These are phyloP conservation scores for Irpex sp. DNA, from an alignment of 1,284 basidiomycete genomes.

Conservation along the genomic window DNA sequence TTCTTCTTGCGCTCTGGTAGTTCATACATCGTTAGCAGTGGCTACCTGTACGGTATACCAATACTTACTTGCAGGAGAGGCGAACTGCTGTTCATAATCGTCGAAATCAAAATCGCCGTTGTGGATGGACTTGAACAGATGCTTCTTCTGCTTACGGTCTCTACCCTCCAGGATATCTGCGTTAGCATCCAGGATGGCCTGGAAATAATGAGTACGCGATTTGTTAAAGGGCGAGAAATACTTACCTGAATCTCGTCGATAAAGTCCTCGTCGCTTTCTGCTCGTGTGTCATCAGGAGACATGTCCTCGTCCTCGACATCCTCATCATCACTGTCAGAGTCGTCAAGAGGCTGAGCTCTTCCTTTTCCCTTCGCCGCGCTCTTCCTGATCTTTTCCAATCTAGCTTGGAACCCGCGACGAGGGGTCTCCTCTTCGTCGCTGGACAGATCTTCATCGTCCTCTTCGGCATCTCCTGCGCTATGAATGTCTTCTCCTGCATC, in stretches of 20 bases:
- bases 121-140: slow-evolving; percentile 58
- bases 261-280: slow-evolving; percentile 61
- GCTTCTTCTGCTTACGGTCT: slow-evolving; percentile 49
- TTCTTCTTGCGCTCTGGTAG: slow-evolving; percentile 51
- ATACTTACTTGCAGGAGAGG: slow-evolving; percentile 23
- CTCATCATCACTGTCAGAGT: slow-evolving; percentile 12
- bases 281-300: slow-evolving; percentile 38
- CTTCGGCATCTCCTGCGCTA: slow-evolving; percentile 15
- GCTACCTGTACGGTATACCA: neutral
- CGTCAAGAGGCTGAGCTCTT: slow-evolving; percentile 43
- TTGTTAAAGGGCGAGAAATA: neutral
- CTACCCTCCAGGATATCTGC: slow-evolving; percentile 29
- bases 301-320: slow-evolving; percentile 23
- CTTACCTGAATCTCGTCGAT: slow-evolving; percentile 58
- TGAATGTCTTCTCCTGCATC: neutral
- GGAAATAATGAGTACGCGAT: neutral
- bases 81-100: slow-evolving; percentile 22
- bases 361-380: slow-evolving; percentile 23
- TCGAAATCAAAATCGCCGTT: slow-evolving; percentile 52
- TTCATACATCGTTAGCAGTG: neutral
- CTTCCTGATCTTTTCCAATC: slow-evolving; percentile 39
- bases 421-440: slow-evolving; percentile 39
- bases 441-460: slow-evolving; percentile 27
- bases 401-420: slow-evolving; percentile 45
- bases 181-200: slow-evolving; percentile 45